Evolutionary conservation across 2,329 filamentous ascomycete genomes (phyloP), one percentile per base, ranked within the genome.

Genomic region (Pseudogymnoascus sp.): DNA sequence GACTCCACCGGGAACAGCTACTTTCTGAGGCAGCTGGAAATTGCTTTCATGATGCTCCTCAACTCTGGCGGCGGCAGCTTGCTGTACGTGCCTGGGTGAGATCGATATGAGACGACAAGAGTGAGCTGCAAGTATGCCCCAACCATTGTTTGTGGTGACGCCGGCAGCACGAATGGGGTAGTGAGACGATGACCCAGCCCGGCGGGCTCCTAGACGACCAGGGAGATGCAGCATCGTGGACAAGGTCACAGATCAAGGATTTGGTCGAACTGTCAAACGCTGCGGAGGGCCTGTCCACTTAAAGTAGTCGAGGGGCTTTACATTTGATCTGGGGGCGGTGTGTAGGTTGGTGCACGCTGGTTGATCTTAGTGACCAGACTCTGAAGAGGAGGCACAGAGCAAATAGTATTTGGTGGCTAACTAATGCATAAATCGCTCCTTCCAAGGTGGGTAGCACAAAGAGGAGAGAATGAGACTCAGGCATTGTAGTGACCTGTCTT

Each of bases 341-440:
- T 56, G 28, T 33, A 56, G 28, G 50, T 35, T 56, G 16, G 50
- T 35, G 50, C 50, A 33, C 16, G 28, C 11, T 56, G 50, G 50
- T 21, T 56, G 50, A 56, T 35, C 50, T 56, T 56, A 33, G 50
- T 56, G 50, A 56, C 28, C 3, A 18, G 50, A 56, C 18, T 35
- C 10, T 8, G 16, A 56, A 18, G 10, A 56, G 50, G 28, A 56
- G 28, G 28, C 50, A 33, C 50, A 56, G 50, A 33, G 16, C 28
- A 56, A 33, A 56, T 56, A 33, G 28, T 56, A 21, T 33, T 35
- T 33, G 8, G 50, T 56, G 28, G 50, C 50, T 21, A 56, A 56
- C 50, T 56, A 56, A 56, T 56, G 50, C 50, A 56, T 56, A 33
- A 56, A 33, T 35, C 50, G 50, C 28, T 35, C 50, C 28, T 33